Evolutionary conservation across 306 rosid genomes (phyloP).

Genomic region (Vicia villosa): DNA sequence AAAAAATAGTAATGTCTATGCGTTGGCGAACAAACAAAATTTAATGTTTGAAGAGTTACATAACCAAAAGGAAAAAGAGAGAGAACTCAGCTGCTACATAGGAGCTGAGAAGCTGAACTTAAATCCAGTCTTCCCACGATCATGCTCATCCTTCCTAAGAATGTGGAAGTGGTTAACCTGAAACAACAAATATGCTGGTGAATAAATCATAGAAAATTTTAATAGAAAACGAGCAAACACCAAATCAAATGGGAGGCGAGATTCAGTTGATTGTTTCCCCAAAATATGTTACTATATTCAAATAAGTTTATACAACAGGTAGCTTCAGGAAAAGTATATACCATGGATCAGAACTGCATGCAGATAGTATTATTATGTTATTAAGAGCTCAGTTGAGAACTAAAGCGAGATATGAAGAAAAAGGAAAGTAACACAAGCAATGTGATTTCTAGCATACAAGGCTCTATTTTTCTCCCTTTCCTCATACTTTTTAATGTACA

Average conservation of each 20-base stretch:
- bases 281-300: neutral
- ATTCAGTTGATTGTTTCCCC: constrained; percentile 6
- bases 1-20: neutral
- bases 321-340: neutral
- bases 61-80: constrained; percentile 20
- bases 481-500: constrained; percentile 15
- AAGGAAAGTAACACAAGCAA: neutral
- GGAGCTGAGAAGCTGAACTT: constrained; percentile 84
- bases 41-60: constrained; percentile 9
- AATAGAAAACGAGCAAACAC: constrained; percentile 17
- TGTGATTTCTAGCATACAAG: constrained; percentile 6
- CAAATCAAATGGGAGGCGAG: neutral
- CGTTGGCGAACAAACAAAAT: neutral
- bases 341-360: neutral
- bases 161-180: constrained; percentile 78
- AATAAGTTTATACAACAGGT: neutral
- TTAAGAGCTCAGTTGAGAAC: constrained; percentile 8
- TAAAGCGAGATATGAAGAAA: neutral
- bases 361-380: neutral
- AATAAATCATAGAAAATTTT: constrained; percentile 11
- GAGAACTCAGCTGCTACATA: constrained; percentile 40
- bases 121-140: constrained; percentile 82
- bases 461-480: neutral
- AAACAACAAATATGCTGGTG: constrained; percentile 37
- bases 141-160: constrained; percentile 68